Evolutionary conservation across 345 rosid genomes (phyloP), one percentile per base, ranked within the genome.

Genomic region (Melaleuca quinquenervia): DNA sequence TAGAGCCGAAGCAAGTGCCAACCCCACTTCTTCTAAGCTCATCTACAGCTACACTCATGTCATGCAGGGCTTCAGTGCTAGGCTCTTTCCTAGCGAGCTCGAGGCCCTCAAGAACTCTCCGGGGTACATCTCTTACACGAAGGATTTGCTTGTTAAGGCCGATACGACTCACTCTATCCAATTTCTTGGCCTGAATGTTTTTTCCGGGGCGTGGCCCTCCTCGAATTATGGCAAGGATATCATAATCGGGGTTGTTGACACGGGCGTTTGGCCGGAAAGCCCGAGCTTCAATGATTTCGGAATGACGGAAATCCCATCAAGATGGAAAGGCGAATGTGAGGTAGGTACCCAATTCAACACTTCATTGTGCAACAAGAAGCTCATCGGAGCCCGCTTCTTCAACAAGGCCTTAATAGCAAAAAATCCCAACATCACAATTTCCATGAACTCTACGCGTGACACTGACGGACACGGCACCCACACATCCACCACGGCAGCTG

Each of bases 191-290:
- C 88, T 93, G 60, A 82, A 9, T 50, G 24, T 90, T 1, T 48
- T 56, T 10, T 83, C 86, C 1, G 92, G 93, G 2, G 56, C 82
- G 6, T 91, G 92, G 93, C 87, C 91, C 6, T 86, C 24, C 11
- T 89, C 92, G 1, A 51, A 85, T 32, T 90, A 88, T 10, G 92
- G 93, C 51, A 82, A 89, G 60, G 89, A 90, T 84, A 87, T 91
- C 21, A 90, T 93, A 26, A 82, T 93, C 11, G 95, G 93, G 44
- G 41, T 93, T n/a, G 87, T 93, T 12, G 95, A 91, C 84, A 29
- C 90, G 1, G 93, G 93, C 14, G 86, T 93, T 50, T 90, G 95
- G 95, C 95, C 93, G 0, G 93, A 93, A 82, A 91, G 91, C 53
- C 86, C 88, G 7, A 93, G 94, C 88, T 93, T 74, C 58, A 82